Evolutionary conservation across 2,329 filamentous ascomycete species (phyloP), one percentile per base, ranked within the genome.

Genomic region (Beauveria brongniartii): DNA sequence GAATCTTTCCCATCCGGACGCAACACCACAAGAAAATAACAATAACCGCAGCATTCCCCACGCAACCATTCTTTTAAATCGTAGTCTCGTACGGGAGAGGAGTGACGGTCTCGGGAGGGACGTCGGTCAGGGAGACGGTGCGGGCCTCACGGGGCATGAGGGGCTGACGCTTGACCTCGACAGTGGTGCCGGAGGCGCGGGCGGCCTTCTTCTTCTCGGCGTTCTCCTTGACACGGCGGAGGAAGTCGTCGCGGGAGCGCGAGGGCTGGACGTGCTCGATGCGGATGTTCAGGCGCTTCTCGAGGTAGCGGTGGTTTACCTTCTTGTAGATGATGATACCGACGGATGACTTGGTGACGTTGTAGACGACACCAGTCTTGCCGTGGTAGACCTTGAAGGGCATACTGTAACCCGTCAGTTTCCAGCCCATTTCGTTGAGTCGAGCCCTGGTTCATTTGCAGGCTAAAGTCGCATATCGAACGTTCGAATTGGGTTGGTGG

Each of bases 261-360:
- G 93, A 97, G 77, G 90, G 90, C 75, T 82, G 81, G 81, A 99
- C 86, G 88, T 99, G 94, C 89, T 99, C 94, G 80, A 97, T 81
- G 77, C 94, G 91, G 82, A 99, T 85, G 88, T 96, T 97, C 84
- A 99, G 88, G 79, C 94, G 93, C 92, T 99, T 99, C 90, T 99
- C 94, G 78, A 99, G 85, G 88, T 97, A 99, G 75, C 93, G 90
- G 89, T 97, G 94, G 82, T 92, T 92, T 78, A 99, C 94, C 80
- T 95, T 91, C 88, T 96, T 97, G 90, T 96, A 93, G 82, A 99
- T 90, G 82, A 99, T 97, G 80, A 99, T 90, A 74, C 94, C 94
- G 77, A 99, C 92, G 69, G 94, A 90, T 73, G 86, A 90, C 88
- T 97, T 96, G 82, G 93, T 94, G 74, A 99, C 94, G 85, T 99